Conservation (phyloP, 192 early-diverging fungal species). For the Backusella circina region DNA sequence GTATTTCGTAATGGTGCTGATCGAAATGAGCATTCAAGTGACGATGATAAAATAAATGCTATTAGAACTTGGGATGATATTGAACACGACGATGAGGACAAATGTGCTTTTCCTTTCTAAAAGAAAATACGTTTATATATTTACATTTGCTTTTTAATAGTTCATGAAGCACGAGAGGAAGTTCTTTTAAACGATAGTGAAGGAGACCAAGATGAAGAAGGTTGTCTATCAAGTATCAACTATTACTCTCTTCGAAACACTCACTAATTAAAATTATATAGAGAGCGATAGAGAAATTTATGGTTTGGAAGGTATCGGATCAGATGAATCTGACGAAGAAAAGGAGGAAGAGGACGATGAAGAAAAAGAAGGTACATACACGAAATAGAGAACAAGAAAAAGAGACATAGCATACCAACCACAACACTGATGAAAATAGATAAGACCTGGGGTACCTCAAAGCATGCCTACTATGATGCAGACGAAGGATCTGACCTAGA, state of each 20-base stretch:
- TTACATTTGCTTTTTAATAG: constrained; percentile 7
- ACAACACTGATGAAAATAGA: constrained; percentile 35
- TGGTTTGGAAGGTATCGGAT: constrained; percentile 63
- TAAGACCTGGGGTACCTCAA: constrained; percentile 75
- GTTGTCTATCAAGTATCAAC: constrained; percentile 7
- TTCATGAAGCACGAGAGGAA: constrained; percentile 45
- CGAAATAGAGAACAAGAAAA: neutral
- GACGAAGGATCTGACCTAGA: constrained; percentile 79
- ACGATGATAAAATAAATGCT: constrained; percentile 53
- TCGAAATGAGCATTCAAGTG: neutral
- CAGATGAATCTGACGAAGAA: constrained; percentile 38
- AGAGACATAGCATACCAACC: neutral
- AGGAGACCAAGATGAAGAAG: neutral
- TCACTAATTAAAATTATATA: constrained; percentile 18
- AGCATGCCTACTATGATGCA: constrained; percentile 80
- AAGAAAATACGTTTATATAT: too few species aligned
- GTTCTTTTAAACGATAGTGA: constrained; percentile 43
- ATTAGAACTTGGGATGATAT: constrained; percentile 70
- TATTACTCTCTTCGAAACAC: neutral
- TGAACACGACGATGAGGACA: constrained; percentile 73
- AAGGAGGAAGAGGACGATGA: constrained; percentile 11
- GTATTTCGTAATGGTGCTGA: constrained; percentile 21
- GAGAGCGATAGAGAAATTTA: constrained; percentile 78
- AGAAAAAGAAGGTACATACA: constrained; percentile 21
- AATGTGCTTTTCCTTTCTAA: constrained; percentile 41